A percentile compares a stretch with the other conserved stretches of the same genome.
Evolutionary conservation across 257 asterid species (phyloP).

Genomic region (Leonotis leonurus): DNA sequence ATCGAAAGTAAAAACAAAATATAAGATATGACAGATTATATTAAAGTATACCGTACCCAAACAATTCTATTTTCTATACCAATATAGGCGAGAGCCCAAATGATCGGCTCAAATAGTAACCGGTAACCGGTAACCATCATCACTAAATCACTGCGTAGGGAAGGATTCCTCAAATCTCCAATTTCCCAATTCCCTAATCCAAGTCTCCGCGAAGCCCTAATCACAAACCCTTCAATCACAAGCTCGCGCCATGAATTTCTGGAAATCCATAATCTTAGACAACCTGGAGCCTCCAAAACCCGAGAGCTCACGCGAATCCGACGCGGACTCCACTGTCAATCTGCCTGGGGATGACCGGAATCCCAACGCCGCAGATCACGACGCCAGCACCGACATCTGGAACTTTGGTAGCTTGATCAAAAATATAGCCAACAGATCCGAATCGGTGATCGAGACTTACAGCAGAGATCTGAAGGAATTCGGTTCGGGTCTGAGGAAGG

Average conservation of each 20-base stretch:
- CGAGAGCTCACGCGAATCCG: conserved; percentile 20
- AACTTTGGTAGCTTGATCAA: conserved; percentile 62
- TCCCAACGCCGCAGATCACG: conserved; percentile 16
- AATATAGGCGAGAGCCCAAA: conserved; percentile 2
- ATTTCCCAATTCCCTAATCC: too few relatives aligned
- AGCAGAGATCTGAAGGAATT: conserved; percentile 76
- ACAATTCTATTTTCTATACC: too few relatives aligned
- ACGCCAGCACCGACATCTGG: conserved; percentile 38
- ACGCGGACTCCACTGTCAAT: conserved; percentile 18
- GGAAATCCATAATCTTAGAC: conserved; percentile 68
- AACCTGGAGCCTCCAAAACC: conserved; percentile 52
- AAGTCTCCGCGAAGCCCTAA: conserved; percentile 15
- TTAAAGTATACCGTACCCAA: too few relatives aligned
- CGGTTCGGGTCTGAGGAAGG: conserved; percentile 64
- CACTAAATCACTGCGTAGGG: not conserved
- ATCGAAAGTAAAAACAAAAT: too few relatives aligned
- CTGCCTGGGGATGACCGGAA: conserved; percentile 10
- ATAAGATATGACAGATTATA: too few relatives aligned
- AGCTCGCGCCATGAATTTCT: conserved; percentile 62
- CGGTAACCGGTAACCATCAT: not conserved
- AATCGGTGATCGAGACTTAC: conserved; percentile 75
- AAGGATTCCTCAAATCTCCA: not conserved
- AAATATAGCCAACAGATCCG: conserved; percentile 58
- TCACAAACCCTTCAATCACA: not conserved
- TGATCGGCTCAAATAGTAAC: not conserved